These are phyloP conservation scores for Cladophialophora yegresii DNA, from an alignment of 2,329 filamentous ascomycete genomes.

Conservation along the genomic window DNA sequence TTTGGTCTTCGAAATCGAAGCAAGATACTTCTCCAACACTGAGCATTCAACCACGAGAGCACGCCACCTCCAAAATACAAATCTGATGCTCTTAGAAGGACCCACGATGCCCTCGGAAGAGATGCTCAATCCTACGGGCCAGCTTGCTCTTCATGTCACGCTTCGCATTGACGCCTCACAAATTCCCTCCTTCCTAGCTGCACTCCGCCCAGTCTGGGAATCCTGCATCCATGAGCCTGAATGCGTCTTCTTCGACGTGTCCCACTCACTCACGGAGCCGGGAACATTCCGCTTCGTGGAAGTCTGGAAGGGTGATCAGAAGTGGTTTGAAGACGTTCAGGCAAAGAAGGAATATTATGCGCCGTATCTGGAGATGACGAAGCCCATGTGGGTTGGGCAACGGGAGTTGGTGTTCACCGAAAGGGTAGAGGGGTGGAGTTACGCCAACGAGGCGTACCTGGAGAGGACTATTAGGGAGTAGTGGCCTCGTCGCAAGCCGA, in stretches of 20 bases:
- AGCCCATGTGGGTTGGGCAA: conserved; percentile 16
- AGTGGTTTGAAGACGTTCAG: conserved; percentile 8
- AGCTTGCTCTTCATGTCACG: conserved; percentile 13
- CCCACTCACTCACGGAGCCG: conserved; percentile 4
- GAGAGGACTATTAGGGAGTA: neutral
- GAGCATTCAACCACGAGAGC: neutral
- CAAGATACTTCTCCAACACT: neutral
- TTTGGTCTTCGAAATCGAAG: neutral
- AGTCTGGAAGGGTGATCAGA: conserved; percentile 10
- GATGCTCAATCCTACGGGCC: neutral
- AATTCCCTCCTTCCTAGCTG: conserved; percentile 8
- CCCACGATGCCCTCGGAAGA: neutral
- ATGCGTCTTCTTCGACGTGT: conserved; percentile 21
- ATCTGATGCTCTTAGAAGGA: neutral
- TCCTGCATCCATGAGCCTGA: conserved; percentile 14
- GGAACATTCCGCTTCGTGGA: conserved; percentile 17
- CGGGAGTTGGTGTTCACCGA: conserved; percentile 15
- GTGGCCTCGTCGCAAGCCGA: neutral
- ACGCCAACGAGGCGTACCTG: conserved; percentile 10
- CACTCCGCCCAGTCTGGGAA: conserved; percentile 6
- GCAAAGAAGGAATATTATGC: conserved; percentile 3
- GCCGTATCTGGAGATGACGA: conserved; percentile 13
- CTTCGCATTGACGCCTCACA: conserved; percentile 14
- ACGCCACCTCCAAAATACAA: neutral
- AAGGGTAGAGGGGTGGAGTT: conserved; percentile 17